These are phyloP conservation scores for Sideroxylon spinosum DNA, from an alignment of 179 eudicot species.

Conservation along the genomic window DNA sequence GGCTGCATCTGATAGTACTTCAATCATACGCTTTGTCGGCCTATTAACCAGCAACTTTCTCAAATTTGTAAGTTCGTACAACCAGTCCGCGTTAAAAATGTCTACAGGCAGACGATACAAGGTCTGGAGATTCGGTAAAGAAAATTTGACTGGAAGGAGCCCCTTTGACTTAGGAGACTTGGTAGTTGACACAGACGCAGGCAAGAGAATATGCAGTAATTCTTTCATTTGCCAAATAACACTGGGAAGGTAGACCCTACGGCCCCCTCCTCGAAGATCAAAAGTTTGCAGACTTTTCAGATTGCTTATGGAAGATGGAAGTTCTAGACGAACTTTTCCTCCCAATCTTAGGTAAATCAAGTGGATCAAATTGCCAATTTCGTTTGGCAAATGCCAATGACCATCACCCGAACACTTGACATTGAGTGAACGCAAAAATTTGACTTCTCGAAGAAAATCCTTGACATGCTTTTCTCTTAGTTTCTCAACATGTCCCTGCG, in stretches of 20 bases:
- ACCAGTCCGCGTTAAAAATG: background rate
- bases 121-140: constrained; percentile 5
- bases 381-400: background rate
- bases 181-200: background rate
- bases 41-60: background rate
- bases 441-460: background rate
- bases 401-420: background rate
- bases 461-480: background rate
- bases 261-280: background rate
- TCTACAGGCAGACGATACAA: background rate
- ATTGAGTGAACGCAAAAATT: background rate
- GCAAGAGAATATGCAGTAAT: background rate
- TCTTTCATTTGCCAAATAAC: constrained; percentile 4
- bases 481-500: background rate
- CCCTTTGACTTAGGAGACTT: too few species aligned
- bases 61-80: background rate
- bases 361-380: constrained; percentile 8
- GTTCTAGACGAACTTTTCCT: background rate
- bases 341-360: background rate
- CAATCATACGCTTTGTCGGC: background rate
- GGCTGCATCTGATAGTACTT: background rate
- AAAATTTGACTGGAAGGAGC: background rate
- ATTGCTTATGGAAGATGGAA: background rate
- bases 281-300: constrained; percentile 1
- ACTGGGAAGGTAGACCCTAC: background rate